Evolutionary conservation across 2,329 filamentous ascomycete species (phyloP).

Genomic region (Xylaria sp.): DNA sequence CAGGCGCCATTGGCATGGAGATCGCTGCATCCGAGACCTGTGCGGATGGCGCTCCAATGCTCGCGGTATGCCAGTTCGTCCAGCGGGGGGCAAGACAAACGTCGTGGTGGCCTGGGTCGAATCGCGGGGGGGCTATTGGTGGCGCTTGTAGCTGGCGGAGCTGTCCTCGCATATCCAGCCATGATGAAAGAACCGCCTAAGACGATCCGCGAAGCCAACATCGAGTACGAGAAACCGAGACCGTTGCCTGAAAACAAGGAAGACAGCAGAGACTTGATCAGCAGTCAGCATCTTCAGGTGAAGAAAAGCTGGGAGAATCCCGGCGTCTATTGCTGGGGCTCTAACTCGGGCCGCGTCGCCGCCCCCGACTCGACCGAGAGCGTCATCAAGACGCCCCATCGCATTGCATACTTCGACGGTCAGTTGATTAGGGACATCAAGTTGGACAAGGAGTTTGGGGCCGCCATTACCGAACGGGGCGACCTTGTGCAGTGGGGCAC

Average conservation of each 20-base stretch:
- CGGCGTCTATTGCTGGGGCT: constrained; percentile 94
- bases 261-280: constrained; percentile 79
- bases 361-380: constrained; percentile 82
- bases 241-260: constrained; percentile 70
- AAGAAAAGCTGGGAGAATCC: constrained; percentile 84
- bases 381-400: constrained; percentile 80
- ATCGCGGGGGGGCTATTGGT: constrained; percentile 43
- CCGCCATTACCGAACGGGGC: constrained; percentile 86
- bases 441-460: constrained; percentile 82
- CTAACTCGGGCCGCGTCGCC: constrained; percentile 84
- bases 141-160: constrained; percentile 42
- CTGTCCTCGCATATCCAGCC: constrained; percentile 42
- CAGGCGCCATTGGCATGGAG: constrained; percentile 27
- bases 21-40: constrained; percentile 11
- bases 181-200: constrained; percentile 40
- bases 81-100: constrained; percentile 2
- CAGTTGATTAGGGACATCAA: constrained; percentile 88
- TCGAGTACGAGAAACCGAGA: constrained; percentile 75
- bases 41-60: constrained; percentile 31
- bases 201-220: constrained; percentile 56
- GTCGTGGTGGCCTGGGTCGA: constrained; percentile 36
- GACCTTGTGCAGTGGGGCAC: constrained; percentile 93
- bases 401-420: constrained; percentile 85
- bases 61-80: constrained; percentile 42
- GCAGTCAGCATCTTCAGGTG: constrained; percentile 87